Percentiles rank a stretch among this genome's conserved stretches.
Conservation (phyloP, 2,329 filamentous ascomycete genomes). For the Thielaviopsis punctulata region DNA sequence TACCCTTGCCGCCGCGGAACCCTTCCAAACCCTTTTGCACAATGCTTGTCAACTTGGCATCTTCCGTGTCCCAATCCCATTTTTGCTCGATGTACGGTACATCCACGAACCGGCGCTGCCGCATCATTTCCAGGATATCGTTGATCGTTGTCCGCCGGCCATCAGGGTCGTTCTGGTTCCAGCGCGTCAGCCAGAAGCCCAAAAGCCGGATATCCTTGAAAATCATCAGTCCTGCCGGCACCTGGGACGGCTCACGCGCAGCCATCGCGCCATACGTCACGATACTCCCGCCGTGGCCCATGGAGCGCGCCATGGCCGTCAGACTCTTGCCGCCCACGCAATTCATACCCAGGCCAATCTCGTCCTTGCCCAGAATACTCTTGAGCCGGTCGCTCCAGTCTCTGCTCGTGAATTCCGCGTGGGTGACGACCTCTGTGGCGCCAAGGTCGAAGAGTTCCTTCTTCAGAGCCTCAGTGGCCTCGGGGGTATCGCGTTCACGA, state of each 20-base stretch:
- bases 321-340: conserved; percentile 85
- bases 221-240: conserved; percentile 75
- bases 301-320: conserved; percentile 56
- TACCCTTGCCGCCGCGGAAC: conserved; percentile 72
- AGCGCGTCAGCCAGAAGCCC: conserved; percentile 88
- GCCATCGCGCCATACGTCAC: conserved; percentile 91
- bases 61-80: conserved; percentile 71
- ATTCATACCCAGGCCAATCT: conserved; percentile 70
- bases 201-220: conserved; percentile 82
- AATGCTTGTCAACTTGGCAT: conserved; percentile 48
- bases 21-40: conserved; percentile 73
- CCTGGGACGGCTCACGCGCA: conserved; percentile 60
- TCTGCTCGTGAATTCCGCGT: conserved; percentile 34
- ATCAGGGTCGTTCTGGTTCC: conserved; percentile 59
- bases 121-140: conserved; percentile 62
- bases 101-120: conserved; percentile 63
- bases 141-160: conserved; percentile 68
- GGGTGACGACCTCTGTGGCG: conserved; percentile 38
- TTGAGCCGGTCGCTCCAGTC: conserved; percentile 41
- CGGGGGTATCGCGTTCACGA: conserved; percentile 47
- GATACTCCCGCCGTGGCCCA: conserved; percentile 52
- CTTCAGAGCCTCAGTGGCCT: conserved; percentile 44
- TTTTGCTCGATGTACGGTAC: conserved; percentile 64
- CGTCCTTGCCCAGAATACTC: conserved; percentile 53
- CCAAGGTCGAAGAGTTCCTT: conserved; percentile 36